Conservation (phyloP, 78 protist genomes). For the Bigelowiella natans region DNA sequence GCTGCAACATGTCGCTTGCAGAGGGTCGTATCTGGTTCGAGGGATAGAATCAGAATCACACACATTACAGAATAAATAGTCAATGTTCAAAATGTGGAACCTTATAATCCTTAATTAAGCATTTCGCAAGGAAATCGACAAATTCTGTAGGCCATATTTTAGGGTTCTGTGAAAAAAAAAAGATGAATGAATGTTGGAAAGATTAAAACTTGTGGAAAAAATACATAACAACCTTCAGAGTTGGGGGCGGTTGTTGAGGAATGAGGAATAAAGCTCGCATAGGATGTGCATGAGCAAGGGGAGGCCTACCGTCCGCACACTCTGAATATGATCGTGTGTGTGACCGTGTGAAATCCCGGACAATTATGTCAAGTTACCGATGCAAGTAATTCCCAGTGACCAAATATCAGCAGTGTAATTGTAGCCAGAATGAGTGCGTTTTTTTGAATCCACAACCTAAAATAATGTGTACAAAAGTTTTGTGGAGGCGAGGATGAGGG, state of each 20-base stretch:
- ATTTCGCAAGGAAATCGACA: background rate
- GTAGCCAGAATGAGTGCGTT: constrained; percentile 29
- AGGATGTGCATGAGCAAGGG: background rate
- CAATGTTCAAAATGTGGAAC: no score
- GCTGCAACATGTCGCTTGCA: no score
- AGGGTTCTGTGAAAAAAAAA: background rate
- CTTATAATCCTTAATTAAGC: background rate
- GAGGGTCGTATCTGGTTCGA: no score
- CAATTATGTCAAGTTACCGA: constrained; percentile 37
- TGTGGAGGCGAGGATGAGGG: no score
- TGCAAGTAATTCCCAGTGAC: constrained; percentile 95
- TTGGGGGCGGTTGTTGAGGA: background rate
- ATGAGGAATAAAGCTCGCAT: background rate
- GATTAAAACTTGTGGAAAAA: background rate
- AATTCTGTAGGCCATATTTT: background rate
- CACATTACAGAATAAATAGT: no score
- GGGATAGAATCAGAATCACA: no score
- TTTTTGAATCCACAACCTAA: background rate
- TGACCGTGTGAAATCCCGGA: background rate
- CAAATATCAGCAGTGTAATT: constrained; percentile 87
- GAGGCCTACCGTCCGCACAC: constrained; percentile 6
- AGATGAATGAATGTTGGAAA: background rate
- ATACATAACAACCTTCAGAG: background rate
- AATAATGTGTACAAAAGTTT: no score
- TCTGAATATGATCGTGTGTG: background rate